A percentile compares a stretch with the other conserved stretches of the same genome.
phyloP scores from a whole-genome alignment of 305 asterid species.

The Solanum hybrid region DNA sequence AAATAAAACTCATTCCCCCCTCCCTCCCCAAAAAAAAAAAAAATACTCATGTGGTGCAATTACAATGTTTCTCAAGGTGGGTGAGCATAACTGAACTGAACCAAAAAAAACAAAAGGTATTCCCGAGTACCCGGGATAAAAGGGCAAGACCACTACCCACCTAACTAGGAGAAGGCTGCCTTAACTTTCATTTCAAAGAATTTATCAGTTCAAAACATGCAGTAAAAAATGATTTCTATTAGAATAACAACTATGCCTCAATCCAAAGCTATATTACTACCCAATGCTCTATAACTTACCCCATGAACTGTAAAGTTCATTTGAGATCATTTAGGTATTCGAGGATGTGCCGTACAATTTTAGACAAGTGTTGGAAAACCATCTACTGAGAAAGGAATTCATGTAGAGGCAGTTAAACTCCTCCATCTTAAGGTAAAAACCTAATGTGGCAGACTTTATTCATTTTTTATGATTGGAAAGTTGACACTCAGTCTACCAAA shows the following conservation, averaged over 20 bases:
- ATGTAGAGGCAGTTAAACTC: not conserved
- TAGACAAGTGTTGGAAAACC: not conserved
- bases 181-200: not conserved
- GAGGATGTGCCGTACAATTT: not conserved
- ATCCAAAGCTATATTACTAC: not conserved
- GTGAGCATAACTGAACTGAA: not conserved
- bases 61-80: not conserved
- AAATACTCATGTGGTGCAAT: not conserved
- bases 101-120: not conserved
- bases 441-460: not conserved
- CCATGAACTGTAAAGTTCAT: not conserved
- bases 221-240: not conserved
- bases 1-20: not conserved
- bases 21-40: too few species aligned
- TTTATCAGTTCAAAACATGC: not conserved
- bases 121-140: not conserved
- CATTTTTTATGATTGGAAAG: not conserved
- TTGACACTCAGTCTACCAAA: not conserved
- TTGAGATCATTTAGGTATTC: not conserved
- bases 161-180: not conserved
- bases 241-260: not conserved
- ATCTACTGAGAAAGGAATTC: not conserved
- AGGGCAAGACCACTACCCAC: not conserved
- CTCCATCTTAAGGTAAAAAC: not conserved
- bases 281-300: not conserved